Conservation (phyloP, 2,329 filamentous ascomycete genomes). For the Fusarium pseudograminearum region DNA sequence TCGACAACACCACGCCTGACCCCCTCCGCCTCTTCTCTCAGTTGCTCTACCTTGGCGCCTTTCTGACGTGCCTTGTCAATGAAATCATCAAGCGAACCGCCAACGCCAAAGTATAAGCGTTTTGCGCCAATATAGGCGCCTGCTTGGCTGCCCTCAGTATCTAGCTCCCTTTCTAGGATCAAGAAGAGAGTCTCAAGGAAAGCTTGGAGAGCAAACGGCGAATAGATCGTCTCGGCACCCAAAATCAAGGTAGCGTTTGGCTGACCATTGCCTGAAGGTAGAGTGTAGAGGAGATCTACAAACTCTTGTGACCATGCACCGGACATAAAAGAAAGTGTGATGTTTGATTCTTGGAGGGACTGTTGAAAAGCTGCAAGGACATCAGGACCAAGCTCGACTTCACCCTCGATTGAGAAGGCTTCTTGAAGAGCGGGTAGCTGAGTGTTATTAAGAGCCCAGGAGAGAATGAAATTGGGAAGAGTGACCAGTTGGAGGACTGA, state of each 20-base stretch:
- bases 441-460: conserved; percentile 68
- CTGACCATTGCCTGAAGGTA: conserved; percentile 24
- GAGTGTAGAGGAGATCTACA: conserved; percentile 66
- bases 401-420: conserved; percentile 65
- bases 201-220: conserved; percentile 74
- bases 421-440: conserved; percentile 56
- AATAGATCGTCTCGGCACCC: conserved; percentile 87
- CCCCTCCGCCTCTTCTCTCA: conserved; percentile 71
- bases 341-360: conserved; percentile 62
- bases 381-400: conserved; percentile 72
- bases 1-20: conserved; percentile 71
- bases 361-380: conserved; percentile 69
- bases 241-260: conserved; percentile 65
- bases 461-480: conserved; percentile 80
- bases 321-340: conserved; percentile 75
- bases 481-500: conserved; percentile 83
- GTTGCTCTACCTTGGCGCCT: conserved; percentile 61
- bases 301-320: conserved; percentile 79
- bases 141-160: conserved; percentile 56
- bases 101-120: conserved; percentile 85
- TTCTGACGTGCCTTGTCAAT: conserved; percentile 62
- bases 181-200: conserved; percentile 76
- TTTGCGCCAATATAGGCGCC: conserved; percentile 80
- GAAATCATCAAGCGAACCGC: conserved; percentile 84
- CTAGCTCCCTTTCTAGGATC: conserved; percentile 63